Evolutionary conservation across 2,329 filamentous ascomycete species (phyloP).

Genomic region (Calonectria pauciramosa): DNA sequence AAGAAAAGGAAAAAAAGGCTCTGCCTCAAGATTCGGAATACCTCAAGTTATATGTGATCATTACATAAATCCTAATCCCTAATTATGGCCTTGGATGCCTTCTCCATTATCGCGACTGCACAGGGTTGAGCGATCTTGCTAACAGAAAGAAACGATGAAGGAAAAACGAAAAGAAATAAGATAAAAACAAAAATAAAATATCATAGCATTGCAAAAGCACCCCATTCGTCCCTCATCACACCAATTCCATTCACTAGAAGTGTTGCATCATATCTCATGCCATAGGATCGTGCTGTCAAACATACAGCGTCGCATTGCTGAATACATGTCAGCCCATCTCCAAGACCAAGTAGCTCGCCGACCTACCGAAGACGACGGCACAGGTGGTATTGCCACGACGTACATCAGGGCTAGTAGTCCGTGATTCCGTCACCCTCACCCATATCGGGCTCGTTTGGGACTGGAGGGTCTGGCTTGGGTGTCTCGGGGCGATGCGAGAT

Average conservation of each 20-base stretch:
- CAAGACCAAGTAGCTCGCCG: conserved; percentile 4
- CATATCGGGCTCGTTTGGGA: conserved; percentile 48
- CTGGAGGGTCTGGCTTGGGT: conserved; percentile 47
- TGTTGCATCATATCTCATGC: neutral
- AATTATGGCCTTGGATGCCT: neutral
- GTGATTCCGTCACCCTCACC: conserved; percentile 50
- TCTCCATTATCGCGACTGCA: neutral
- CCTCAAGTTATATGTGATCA: too few relatives aligned
- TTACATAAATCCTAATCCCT: neutral
- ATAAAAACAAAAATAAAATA: neutral
- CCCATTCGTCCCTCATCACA: neutral
- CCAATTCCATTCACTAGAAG: neutral
- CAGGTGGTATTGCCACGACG: neutral
- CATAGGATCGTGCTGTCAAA: neutral
- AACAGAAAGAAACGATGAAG: neutral
- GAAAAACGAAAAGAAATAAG: neutral
- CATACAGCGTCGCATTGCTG: conserved; percentile 1
- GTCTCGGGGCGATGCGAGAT: conserved; percentile 48
- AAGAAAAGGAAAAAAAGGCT: neutral
- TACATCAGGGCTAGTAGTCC: conserved; percentile 40
- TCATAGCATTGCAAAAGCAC: neutral
- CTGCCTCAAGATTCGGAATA: neutral
- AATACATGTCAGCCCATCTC: conserved; percentile 9
- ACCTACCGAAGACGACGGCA: conserved; percentile 21
- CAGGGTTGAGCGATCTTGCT: neutral